These are phyloP conservation scores for Thelonectria rubi DNA, from an alignment of 2,329 filamentous ascomycete species.

Conservation along the genomic window DNA sequence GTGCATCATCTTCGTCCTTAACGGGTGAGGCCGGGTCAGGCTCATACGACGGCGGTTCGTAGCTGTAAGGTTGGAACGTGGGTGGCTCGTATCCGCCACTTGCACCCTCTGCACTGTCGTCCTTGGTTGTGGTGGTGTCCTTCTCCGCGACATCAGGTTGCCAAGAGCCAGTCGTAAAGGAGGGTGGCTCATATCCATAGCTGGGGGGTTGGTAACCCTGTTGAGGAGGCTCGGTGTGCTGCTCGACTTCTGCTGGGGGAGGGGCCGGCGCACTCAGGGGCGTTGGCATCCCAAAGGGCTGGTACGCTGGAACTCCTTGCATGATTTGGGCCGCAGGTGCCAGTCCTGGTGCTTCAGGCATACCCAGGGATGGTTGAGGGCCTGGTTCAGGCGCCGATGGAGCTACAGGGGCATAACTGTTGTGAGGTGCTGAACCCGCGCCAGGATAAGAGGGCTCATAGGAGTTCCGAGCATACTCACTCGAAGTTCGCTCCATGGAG, in stretches of 20 bases:
- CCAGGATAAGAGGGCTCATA: slow-evolving; percentile 50
- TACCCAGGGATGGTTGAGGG: slow-evolving; percentile 15
- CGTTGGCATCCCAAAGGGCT: slow-evolving; percentile 43
- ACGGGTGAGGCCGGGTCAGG: slow-evolving; percentile 55
- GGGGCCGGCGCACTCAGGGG: slow-evolving; percentile 35
- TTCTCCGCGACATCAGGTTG: slow-evolving; percentile 16
- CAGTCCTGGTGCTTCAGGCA: slow-evolving; percentile 27
- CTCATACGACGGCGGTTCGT: slow-evolving; percentile 67
- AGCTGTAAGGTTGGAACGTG: slow-evolving; percentile 67
- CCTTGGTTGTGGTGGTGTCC: slow-evolving; percentile 17
- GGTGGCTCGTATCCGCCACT: slow-evolving; percentile 67
- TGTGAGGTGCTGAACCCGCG: slow-evolving; percentile 23
- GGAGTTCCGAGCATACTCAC: slow-evolving; percentile 45
- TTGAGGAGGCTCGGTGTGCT: slow-evolving; percentile 32
- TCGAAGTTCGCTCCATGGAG: slow-evolving; percentile 43
- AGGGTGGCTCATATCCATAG: slow-evolving; percentile 62
- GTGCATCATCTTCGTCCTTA: slow-evolving; percentile 56
- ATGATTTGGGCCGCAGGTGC: slow-evolving; percentile 41
- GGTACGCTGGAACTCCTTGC: slow-evolving; percentile 36
- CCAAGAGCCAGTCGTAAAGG: slow-evolving; percentile 42
- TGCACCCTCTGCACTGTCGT: slow-evolving; percentile 40
- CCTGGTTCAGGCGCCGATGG: slow-evolving; percentile 25
- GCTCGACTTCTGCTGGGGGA: slow-evolving; percentile 13
- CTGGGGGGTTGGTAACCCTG: slow-evolving; percentile 56
- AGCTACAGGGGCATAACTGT: slow-evolving; percentile 32